Percentiles rank a stretch among this genome's conserved stretches.
Conservation (phyloP, 202 grass and related monocot species). For the Zoysia matrella region DNA sequence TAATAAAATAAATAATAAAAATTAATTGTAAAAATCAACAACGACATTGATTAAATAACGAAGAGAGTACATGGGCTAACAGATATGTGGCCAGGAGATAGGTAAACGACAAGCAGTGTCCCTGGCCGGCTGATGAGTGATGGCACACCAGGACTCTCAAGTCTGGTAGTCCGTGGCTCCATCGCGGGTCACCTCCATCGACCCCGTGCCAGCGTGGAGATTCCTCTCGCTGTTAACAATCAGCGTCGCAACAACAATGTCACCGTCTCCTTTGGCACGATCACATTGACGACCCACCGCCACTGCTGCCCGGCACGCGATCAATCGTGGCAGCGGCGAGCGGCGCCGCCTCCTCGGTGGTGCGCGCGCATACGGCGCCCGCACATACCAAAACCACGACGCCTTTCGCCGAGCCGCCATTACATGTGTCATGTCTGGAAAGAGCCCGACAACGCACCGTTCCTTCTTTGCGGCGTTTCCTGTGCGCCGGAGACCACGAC, state of each 20-base stretch:
- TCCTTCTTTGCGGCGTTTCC: slow-evolving; percentile 4
- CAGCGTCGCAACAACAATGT: neutral
- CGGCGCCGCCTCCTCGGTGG: neutral
- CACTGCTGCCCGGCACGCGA: neutral
- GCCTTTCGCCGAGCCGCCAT: slow-evolving; percentile 3
- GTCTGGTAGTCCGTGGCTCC: neutral
- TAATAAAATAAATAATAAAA: too few relatives aligned
- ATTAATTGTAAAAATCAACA: too few relatives aligned
- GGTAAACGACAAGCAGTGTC: too few relatives aligned
- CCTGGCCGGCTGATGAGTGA: neutral
- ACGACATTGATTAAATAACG: too few relatives aligned
- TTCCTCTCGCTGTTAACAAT: neutral
- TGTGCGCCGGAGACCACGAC: neutral
- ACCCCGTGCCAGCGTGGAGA: neutral
- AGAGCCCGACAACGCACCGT: neutral
- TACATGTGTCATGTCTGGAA: neutral
- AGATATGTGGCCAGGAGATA: too few relatives aligned
- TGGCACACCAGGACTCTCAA: neutral
- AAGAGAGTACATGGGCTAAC: too few relatives aligned
- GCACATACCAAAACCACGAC: neutral
- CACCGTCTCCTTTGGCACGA: neutral
- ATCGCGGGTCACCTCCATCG: neutral
- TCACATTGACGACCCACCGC: neutral
- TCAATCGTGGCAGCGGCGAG: neutral
- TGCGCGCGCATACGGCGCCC: neutral